Percentiles rank a stretch among this genome's conserved stretches.
Conservation (phyloP, 179 eudicot species). For the Silene noctiflora region DNA sequence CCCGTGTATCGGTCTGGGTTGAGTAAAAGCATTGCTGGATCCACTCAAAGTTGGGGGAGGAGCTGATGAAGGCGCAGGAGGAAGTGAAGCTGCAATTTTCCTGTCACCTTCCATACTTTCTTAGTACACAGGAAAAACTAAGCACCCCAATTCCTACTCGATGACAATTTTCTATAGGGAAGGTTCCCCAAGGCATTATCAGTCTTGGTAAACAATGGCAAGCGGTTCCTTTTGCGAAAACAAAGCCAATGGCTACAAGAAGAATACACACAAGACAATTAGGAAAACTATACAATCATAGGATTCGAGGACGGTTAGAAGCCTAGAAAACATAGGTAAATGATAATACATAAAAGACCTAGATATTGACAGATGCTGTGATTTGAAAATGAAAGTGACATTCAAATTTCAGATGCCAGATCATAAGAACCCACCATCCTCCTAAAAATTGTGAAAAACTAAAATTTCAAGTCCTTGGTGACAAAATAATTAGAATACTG, state of each 20-base stretch:
- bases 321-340: neutral
- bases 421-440: neutral
- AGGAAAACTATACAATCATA: neutral
- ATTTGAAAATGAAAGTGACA: neutral
- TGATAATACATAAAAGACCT: neutral
- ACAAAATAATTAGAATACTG: no score
- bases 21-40: constrained; percentile 44
- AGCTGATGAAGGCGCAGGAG: constrained; percentile 28
- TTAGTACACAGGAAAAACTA: no score
- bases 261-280: constrained; percentile 1
- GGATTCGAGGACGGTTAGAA: no score
- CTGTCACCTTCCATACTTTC: no score
- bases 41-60: constrained; percentile 27
- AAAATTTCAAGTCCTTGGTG: no score
- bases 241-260: constrained; percentile 20
- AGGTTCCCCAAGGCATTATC: constrained; percentile 70
- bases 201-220: constrained; percentile 35
- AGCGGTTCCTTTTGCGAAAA: constrained; percentile 33
- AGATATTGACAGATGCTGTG: neutral
- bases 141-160: constrained; percentile 47
- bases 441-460: no score
- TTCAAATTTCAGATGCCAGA: neutral
- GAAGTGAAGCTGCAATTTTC: constrained; percentile 35
- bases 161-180: constrained; percentile 39
- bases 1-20: constrained; percentile 72